Base-by-base conservation (phyloP, 352 stramenopile genomes). In the Discostella stelligera region DNA sequence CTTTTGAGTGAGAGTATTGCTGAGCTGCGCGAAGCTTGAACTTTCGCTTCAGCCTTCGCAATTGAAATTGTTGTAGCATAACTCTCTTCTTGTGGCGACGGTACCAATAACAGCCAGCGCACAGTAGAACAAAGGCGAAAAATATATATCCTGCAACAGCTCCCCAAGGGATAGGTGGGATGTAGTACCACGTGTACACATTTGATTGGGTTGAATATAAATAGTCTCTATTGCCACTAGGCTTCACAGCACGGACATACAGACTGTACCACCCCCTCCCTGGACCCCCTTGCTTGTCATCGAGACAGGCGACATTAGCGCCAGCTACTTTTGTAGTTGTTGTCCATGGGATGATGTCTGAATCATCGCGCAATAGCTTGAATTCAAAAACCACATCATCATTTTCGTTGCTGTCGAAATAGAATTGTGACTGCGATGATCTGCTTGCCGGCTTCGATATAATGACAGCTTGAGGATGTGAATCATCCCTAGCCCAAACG, bases 11-110 rank as follows among this genome's bases (percentile, higher is more conserved):
- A n/a, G n/a, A 23, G 55, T 66, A 44, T 53, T 55, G 49, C 39
- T 64, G 30, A 39, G 56, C 30, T 44, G 46, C 49, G 6, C 66
- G 66, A 23, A 82, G 60, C 74, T 97, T 97, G 73, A 98, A 94
- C 72, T 98, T 98, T 55, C 95, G 85, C 3, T 94, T 88, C 90
- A 98, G 96, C 58, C 95, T 92, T 77, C 98, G 97, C 85, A 98
- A 96, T 3, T 94, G 94, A 74, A 98, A 98, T n/a, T 93, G 91
- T 71, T 98, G 93, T 84, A 98, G 95, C 18, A 94, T 94, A 18
- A 88, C 87, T 54, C 93, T 95, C 79, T 95, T 96, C 58, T 95
- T 94, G 2, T 95, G 86, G 63, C 96, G 94, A 3, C 94, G 88
- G 89, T 96, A 97, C 82, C 98, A 95, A 72, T 96, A 82, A 79